phyloP scores from a whole-genome alignment of 352 stramenopile genomes.

The Phytophthora fragariae region DNA sequence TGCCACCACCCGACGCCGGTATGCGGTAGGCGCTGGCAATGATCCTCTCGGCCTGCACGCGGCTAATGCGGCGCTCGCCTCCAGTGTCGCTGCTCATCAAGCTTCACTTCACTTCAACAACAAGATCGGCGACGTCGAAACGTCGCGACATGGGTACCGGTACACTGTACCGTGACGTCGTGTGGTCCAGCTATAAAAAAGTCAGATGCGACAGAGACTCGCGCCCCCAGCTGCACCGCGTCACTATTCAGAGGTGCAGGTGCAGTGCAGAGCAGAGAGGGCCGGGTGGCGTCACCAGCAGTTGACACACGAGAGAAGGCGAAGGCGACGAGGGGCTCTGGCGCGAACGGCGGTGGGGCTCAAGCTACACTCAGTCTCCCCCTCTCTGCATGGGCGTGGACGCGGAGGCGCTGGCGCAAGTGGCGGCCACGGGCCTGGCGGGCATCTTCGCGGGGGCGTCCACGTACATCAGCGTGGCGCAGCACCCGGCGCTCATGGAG shows the following conservation, averaged over 20 bases:
- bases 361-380: too few species aligned
- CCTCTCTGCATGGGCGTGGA: slow-evolving; percentile 43
- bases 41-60: slow-evolving; percentile 55
- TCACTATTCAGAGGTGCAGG: neutral
- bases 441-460: slow-evolving; percentile 76
- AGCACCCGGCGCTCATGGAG: slow-evolving; percentile 77
- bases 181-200: neutral
- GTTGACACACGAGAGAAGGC: neutral
- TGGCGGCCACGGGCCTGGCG: slow-evolving; percentile 63
- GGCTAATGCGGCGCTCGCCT: slow-evolving; percentile 35
- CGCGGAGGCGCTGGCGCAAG: slow-evolving; percentile 68
- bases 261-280: too few species aligned
- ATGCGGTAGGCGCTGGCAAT: slow-evolving; percentile 50
- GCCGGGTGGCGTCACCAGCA: too few species aligned
- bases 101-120: slow-evolving; percentile 11
- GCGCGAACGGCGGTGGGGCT: too few species aligned
- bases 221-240: neutral
- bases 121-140: slow-evolving; percentile 11
- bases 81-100: neutral
- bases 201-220: neutral
- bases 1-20: slow-evolving; percentile 7
- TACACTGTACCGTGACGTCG: neutral
- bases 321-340: neutral
- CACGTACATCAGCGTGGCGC: slow-evolving; percentile 75
- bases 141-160: slow-evolving; percentile 1